Evolutionary conservation across 75 land plant genomes (phyloP).

Genomic region (Selaginella moellendorffii): DNA sequence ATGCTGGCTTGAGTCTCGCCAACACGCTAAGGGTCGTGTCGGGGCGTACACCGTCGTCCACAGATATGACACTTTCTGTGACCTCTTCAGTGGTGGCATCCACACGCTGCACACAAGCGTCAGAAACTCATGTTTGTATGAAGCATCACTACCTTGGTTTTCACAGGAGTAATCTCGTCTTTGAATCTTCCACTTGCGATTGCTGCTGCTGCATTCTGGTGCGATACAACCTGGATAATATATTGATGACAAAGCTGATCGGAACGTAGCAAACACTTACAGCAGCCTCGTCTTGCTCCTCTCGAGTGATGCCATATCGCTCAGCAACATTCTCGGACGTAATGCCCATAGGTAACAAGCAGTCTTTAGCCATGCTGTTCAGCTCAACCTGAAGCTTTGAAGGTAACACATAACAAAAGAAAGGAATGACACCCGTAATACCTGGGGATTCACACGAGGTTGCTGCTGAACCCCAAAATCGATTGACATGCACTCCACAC

Average conservation of each 20-base stretch:
- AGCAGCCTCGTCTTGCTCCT: conserved; percentile 19
- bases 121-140: not conserved
- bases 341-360: conserved; percentile 22
- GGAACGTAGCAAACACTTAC: conserved; percentile 10
- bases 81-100: conserved; percentile 18
- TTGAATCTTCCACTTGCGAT: conserved; percentile 17
- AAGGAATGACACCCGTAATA: no score
- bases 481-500: conserved; percentile 20
- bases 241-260: not conserved
- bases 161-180: conserved; percentile 19
- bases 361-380: conserved; percentile 13
- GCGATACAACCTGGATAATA: conserved; percentile 14
- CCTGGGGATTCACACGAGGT: no score
- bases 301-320: conserved; percentile 14
- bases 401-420: no score
- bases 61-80: conserved; percentile 10
- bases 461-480: no score
- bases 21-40: conserved; percentile 11
- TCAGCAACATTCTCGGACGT: conserved; percentile 24
- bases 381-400: conserved; percentile 12
- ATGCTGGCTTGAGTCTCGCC: conserved; percentile 20
- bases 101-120: conserved; percentile 11
- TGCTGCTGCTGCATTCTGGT: conserved; percentile 18
- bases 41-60: conserved; percentile 18
- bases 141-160: conserved; percentile 12